Conservation (phyloP, 306 rosid species). For the Trifolium dubium region DNA sequence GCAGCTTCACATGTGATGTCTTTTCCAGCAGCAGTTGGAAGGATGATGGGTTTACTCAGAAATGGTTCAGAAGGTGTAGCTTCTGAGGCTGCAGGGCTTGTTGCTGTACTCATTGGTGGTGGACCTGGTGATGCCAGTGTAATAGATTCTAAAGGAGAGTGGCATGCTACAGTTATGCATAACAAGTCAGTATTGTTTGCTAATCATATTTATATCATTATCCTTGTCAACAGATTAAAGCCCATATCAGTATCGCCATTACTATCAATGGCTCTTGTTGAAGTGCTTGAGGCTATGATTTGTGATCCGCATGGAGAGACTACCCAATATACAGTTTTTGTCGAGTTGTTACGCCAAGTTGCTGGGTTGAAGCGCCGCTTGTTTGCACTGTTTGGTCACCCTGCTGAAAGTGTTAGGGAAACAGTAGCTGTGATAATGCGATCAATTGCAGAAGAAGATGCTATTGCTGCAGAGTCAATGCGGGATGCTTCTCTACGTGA, state of each 20-base stretch:
- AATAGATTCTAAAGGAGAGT: constrained; percentile 92
- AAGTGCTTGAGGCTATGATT: constrained; percentile 97
- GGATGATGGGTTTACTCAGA: constrained; percentile 97
- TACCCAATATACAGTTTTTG: constrained; percentile 91
- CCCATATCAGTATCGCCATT: constrained; percentile 95
- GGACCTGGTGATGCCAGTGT: constrained; percentile 84
- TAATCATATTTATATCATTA: constrained; percentile 69
- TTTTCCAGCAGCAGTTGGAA: constrained; percentile 99
- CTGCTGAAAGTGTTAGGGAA: constrained; percentile 97
- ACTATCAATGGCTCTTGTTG: constrained; percentile 94
- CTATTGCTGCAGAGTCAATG: constrained; percentile 99
- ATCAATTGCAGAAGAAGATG: constrained; percentile 99
- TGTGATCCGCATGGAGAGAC: constrained; percentile 99
- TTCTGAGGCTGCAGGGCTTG: constrained; percentile 93
- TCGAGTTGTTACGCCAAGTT: constrained; percentile 95
- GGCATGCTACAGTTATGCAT: constrained; percentile 96
- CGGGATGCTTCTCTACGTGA: constrained; percentile 98
- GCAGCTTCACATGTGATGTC: constrained; percentile 97
- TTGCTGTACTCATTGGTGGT: constrained; percentile 96
- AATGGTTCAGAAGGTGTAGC: constrained; percentile 99
- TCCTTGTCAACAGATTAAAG: constrained; percentile 89
- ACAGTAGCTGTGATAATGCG: constrained; percentile 97
- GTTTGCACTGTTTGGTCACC: constrained; percentile 98
- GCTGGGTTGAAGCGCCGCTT: constrained; percentile 98
- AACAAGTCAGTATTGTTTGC: constrained; percentile 96